Conservation (phyloP, 495 filamentous ascomycete genomes). For the Pyronema domesticum region DNA sequence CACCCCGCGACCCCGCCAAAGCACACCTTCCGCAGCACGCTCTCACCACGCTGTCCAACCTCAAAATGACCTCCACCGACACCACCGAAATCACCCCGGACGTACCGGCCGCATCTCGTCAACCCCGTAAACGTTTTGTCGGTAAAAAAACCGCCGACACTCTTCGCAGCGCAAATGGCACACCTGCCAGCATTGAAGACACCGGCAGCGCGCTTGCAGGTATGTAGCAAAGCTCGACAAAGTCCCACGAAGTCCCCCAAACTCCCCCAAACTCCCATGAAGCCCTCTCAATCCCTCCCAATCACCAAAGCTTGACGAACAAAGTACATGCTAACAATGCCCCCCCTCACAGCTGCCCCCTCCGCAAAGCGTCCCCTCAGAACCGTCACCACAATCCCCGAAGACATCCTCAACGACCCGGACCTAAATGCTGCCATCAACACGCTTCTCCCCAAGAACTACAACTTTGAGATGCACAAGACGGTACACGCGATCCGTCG, state of each 20-base stretch:
- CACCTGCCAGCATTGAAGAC: constrained; percentile 37
- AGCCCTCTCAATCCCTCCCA: constrained; percentile 15
- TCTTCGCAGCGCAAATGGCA: constrained; percentile 30
- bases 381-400: constrained; percentile 73
- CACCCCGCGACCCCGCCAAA: too few species aligned
- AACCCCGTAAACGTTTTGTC: constrained; percentile 67
- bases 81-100: neutral
- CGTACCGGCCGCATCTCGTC: constrained; percentile 14
- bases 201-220: constrained; percentile 44
- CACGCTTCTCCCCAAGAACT: constrained; percentile 72
- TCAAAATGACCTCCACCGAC: neutral
- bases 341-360: constrained; percentile 33
- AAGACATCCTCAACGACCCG: constrained; percentile 66
- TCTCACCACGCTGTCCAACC: too few species aligned
- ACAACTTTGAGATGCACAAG: constrained; percentile 95
- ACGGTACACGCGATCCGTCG: constrained; percentile 87
- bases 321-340: too few species aligned
- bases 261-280: neutral
- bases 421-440: constrained; percentile 74
- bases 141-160: constrained; percentile 47
- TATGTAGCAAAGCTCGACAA: constrained; percentile 17
- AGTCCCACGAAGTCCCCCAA: neutral
- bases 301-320: constrained; percentile 24
- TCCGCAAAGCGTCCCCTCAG: constrained; percentile 42
- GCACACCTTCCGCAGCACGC: too few species aligned